Evolutionary conservation across 1,284 basidiomycete genomes (phyloP).

Genomic region (Porphyrellus sp.): DNA sequence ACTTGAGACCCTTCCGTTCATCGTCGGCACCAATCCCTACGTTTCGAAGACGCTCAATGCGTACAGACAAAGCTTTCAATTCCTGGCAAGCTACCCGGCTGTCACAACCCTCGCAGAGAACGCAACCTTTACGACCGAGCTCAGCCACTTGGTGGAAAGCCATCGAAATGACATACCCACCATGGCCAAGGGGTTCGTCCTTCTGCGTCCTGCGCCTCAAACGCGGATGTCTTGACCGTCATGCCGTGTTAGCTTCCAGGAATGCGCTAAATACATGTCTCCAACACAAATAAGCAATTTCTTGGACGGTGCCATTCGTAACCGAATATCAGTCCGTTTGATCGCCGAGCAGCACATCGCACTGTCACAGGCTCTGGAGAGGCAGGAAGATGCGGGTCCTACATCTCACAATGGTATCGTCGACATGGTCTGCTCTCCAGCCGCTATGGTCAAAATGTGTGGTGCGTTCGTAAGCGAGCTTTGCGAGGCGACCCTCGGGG

Average conservation of each 20-base stretch:
- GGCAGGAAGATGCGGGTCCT: constrained; percentile 31
- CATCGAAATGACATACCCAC: constrained; percentile 88
- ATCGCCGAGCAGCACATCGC: constrained; percentile 93
- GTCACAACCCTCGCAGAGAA: constrained; percentile 72
- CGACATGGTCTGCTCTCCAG: constrained; percentile 65
- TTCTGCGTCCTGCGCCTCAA: background rate
- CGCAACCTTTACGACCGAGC: constrained; percentile 58
- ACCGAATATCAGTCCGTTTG: constrained; percentile 82
- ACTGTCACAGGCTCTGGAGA: constrained; percentile 61
- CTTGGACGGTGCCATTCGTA: constrained; percentile 81
- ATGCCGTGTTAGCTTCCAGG: constrained; percentile 65
- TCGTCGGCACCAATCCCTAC: constrained; percentile 89
- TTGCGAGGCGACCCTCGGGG: constrained; percentile 83
- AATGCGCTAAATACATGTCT: constrained; percentile 82
- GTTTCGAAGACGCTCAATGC: constrained; percentile 71
- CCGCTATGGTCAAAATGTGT: constrained; percentile 70
- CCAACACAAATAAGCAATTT: constrained; percentile 74
- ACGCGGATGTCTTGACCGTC: constrained; percentile 1
- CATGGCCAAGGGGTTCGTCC: constrained; percentile 78
- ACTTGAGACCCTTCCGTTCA: constrained; percentile 74
- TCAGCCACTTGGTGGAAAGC: constrained; percentile 70
- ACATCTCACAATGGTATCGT: constrained; percentile 60
- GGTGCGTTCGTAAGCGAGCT: constrained; percentile 79
- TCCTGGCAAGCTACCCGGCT: constrained; percentile 66
- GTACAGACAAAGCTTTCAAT: constrained; percentile 73